Evolutionary conservation across 2,329 filamentous ascomycete genomes (phyloP), one percentile per base, ranked within the genome.

Genomic region (Monilinia laxa): DNA sequence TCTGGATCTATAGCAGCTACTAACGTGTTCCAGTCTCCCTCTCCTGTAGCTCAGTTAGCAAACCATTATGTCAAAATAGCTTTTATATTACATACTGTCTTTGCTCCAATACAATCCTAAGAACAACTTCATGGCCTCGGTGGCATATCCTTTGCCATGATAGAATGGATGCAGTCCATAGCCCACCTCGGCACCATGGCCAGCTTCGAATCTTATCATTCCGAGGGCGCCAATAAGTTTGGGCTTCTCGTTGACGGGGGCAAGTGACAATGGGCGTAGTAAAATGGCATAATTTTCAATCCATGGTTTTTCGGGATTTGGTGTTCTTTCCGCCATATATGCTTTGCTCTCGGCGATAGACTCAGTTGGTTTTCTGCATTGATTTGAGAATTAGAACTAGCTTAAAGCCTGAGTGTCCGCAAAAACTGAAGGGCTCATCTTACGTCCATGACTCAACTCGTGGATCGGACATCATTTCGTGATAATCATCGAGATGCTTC

Each of bases 241-340:
- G 20, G 66, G 53, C 31, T 65, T 54, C 25, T 62, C 14, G 5
- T 47, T n/a, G 14, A 25, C 23, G 1, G 63, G 45, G 12, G 62
- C 20, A 20, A 62, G 38, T 23, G 7, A n/a, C 31, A 23, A 54
- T 9, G 63, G 55, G 6, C 65, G 69, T 18, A 73, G 62, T 10
- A 73, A 20, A 49, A 74, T 71, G n/a, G 71, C 72, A 42, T 69
- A 73, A 9, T 67, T 67, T 28, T 70, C 69, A n/a, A 67, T 68
- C 62, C 67, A 69, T 14, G 71, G 69, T 4, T 70, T 64, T 31
- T 71, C 56, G 3, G 54, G 49, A 16, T 51, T 68, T 9, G 64
- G 62, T 1, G 64, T 55, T 20, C 64, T 51, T 23, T 45, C 54
- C 20, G 60, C 18, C 58, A 70, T 66, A 12, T 40, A 55, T 38